Percentiles rank a stretch among this genome's conserved stretches.
These are phyloP conservation scores for Coniochaeta sp. DNA, from an alignment of 2,329 filamentous ascomycete genomes.

Conservation along the genomic window DNA sequence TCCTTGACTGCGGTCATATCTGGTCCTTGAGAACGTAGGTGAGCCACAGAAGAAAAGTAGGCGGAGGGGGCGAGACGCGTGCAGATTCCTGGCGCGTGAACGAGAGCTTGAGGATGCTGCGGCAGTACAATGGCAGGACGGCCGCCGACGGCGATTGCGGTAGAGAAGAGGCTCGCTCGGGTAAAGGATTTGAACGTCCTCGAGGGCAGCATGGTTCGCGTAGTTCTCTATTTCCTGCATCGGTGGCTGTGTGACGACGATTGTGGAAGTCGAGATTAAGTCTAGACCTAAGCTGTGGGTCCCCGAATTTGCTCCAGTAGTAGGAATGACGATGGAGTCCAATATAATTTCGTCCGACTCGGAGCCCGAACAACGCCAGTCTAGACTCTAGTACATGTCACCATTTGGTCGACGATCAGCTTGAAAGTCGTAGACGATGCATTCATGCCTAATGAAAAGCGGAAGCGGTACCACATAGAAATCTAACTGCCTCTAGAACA, in stretches of 20 bases:
- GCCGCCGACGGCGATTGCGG: not conserved
- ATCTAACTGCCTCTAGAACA: too few species aligned
- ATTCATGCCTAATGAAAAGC: too few species aligned
- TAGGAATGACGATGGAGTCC: too few species aligned
- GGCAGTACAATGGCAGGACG: not conserved
- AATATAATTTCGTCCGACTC: too few species aligned
- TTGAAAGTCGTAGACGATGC: too few species aligned
- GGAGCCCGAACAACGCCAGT: too few species aligned
- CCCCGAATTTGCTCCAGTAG: too few species aligned
- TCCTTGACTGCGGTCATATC: not conserved
- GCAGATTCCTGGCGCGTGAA: not conserved
- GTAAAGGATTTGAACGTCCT: not conserved
- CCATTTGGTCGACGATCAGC: too few species aligned
- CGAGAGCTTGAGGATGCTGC: not conserved
- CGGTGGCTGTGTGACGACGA: not conserved
- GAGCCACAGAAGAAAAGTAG: not conserved
- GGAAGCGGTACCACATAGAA: too few species aligned
- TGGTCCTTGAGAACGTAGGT: not conserved
- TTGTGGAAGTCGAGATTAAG: not conserved
- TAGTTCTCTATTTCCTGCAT: not conserved
- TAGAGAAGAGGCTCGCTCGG: not conserved
- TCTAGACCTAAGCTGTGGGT: too few species aligned
- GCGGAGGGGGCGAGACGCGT: not conserved
- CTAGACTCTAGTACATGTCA: too few species aligned
- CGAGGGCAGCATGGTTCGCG: not conserved